A percentile compares a stretch with the other conserved stretches of the same genome.
These are phyloP conservation scores for Ceratocystis alfenasii DNA, from an alignment of 2,329 filamentous ascomycete species.

Conservation along the genomic window DNA sequence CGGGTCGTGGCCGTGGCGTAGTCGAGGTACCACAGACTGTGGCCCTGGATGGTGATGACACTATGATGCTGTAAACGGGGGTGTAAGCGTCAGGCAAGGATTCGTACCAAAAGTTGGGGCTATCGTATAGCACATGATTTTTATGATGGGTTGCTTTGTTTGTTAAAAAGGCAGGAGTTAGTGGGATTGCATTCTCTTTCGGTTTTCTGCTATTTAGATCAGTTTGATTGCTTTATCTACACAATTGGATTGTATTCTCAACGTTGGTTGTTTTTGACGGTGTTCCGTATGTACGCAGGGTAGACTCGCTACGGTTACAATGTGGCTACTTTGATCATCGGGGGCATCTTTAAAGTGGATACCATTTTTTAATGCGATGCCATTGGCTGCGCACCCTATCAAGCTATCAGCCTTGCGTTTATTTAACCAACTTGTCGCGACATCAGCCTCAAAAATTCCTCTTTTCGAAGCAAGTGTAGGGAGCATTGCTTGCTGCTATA, in stretches of 20 bases:
- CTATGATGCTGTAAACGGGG: conserved; percentile 49
- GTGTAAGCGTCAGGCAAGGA: background rate
- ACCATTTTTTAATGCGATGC: background rate
- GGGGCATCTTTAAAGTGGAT: conserved; percentile 18
- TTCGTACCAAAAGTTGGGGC: conserved; percentile 20
- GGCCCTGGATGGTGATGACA: conserved; percentile 68
- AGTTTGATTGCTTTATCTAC: conserved; percentile 10
- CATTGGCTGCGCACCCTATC: background rate
- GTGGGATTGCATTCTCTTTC: conserved; percentile 14
- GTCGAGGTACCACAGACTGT: conserved; percentile 35
- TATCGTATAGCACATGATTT: conserved; percentile 21
- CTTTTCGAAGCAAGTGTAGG: background rate
- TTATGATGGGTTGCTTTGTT: conserved; percentile 21
- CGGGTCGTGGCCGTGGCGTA: conserved; percentile 74
- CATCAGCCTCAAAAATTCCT: conserved; percentile 8
- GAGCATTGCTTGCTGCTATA: background rate
- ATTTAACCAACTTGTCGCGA: background rate
- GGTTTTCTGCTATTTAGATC: conserved; percentile 13
- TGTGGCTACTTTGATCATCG: too few relatives aligned
- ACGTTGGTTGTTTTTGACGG: background rate
- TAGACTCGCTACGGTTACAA: background rate
- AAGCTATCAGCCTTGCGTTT: conserved; percentile 11
- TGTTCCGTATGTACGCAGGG: background rate
- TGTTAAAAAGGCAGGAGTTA: conserved; percentile 21
- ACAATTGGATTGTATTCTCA: background rate